Evolutionary conservation across 768 basidiomycete genomes (phyloP).

Genomic region (Lactarius tabidus): DNA sequence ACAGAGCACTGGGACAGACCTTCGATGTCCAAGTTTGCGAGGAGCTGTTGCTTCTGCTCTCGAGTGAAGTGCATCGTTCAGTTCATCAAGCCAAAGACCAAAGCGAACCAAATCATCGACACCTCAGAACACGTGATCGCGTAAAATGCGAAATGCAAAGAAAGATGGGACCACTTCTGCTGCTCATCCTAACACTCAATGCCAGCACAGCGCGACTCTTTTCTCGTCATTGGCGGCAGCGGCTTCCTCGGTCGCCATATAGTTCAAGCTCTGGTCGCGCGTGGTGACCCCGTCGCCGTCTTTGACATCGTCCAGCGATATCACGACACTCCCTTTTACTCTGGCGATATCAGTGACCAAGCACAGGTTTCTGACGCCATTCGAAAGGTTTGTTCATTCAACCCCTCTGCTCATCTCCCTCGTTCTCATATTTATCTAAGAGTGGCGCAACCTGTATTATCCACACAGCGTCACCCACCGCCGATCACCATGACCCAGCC

Average conservation of each 20-base stretch:
- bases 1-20: slow-evolving; percentile 38
- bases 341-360: slow-evolving; percentile 83
- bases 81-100: background rate
- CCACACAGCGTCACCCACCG: slow-evolving; percentile 87
- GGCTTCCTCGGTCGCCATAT: slow-evolving; percentile 91
- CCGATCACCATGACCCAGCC: slow-evolving; percentile 59
- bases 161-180: background rate
- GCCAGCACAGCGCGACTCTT: slow-evolving; percentile 49
- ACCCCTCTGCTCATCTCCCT: background rate
- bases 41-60: slow-evolving; percentile 72
- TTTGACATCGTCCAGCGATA: slow-evolving; percentile 93
- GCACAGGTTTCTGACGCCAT: slow-evolving; percentile 69
- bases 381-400: slow-evolving; percentile 47
- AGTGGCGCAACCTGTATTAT: slow-evolving; percentile 87
- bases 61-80: slow-evolving; percentile 37
- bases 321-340: slow-evolving; percentile 81
- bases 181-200: background rate
- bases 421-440: slow-evolving; percentile 35
- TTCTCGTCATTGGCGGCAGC: slow-evolving; percentile 91
- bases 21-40: slow-evolving; percentile 78
- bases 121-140: slow-evolving; percentile 10
- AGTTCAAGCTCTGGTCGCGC: slow-evolving; percentile 74
- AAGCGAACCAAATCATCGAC: background rate
- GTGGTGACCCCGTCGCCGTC: slow-evolving; percentile 77
- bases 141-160: background rate